These are phyloP conservation scores for Torulaspora gathmanii DNA, from an alignment of 805 yeast species.

Conservation along the genomic window DNA sequence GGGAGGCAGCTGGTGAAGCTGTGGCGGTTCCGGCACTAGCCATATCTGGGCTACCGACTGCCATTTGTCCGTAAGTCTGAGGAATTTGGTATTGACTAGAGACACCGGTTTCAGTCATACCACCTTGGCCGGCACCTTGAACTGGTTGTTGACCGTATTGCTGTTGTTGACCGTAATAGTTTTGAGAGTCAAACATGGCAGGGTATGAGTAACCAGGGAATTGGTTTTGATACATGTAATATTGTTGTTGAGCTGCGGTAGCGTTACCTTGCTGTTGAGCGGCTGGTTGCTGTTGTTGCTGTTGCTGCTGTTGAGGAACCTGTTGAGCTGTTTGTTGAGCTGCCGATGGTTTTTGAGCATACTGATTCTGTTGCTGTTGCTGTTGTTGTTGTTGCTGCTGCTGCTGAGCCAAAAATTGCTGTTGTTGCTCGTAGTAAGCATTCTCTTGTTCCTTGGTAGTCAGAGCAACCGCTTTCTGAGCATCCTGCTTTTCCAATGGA, in stretches of 20 bases:
- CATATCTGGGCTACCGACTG: slow-evolving; percentile 19
- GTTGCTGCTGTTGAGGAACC: slow-evolving; percentile 27
- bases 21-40: slow-evolving; percentile 24
- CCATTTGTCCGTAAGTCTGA: slow-evolving; percentile 27
- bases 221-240: slow-evolving; percentile 37
- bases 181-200: slow-evolving; percentile 35
- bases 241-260: slow-evolving; percentile 34
- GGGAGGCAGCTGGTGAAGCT: slow-evolving; percentile 27
- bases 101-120: slow-evolving; percentile 14
- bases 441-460: slow-evolving; percentile 14
- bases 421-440: slow-evolving; percentile 20
- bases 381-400: slow-evolving; percentile 20
- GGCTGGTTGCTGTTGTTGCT: slow-evolving; percentile 27
- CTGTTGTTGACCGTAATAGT: slow-evolving; percentile 31
- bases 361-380: slow-evolving; percentile 22
- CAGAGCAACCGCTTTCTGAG: slow-evolving; percentile 9
- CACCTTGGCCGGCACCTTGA: slow-evolving; percentile 16
- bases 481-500: slow-evolving; percentile 10
- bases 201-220: slow-evolving; percentile 38
- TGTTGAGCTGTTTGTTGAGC: slow-evolving; percentile 15
- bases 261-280: slow-evolving; percentile 32
- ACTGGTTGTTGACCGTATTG: slow-evolving; percentile 24
- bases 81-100: slow-evolving; percentile 24
- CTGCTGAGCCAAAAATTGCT: slow-evolving; percentile 23
- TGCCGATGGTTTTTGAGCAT: slow-evolving; percentile 17